These are phyloP conservation scores for Micromonas pusilla DNA, from an alignment of 139 green algal species.

Conservation along the genomic window DNA sequence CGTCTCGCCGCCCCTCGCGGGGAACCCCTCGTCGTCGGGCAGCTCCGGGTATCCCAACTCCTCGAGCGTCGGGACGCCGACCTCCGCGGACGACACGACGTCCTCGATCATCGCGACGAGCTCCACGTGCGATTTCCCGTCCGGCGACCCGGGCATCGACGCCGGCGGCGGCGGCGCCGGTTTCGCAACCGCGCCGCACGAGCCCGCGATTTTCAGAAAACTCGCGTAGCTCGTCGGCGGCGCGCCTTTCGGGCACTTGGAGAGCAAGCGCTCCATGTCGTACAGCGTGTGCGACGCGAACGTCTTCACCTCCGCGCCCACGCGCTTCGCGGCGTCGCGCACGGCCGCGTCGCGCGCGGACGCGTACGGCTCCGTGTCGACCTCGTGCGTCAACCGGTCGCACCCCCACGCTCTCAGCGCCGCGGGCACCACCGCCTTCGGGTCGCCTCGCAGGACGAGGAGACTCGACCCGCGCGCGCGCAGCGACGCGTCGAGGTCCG, in stretches of 20 bases:
- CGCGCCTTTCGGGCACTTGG: neutral
- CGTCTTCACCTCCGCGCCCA: constrained; percentile 51
- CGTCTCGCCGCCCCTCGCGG: constrained; percentile 62
- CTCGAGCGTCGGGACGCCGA: constrained; percentile 26
- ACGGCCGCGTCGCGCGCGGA: constrained; percentile 29
- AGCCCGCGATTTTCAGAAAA: constrained; percentile 65
- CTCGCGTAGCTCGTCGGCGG: constrained; percentile 38
- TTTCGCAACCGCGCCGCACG: constrained; percentile 41
- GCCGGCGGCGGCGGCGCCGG: constrained; percentile 9
- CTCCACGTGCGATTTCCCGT: constrained; percentile 1
- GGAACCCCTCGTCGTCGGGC: constrained; percentile 8
- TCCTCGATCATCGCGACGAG: neutral
- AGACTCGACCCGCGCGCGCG: constrained; percentile 49
- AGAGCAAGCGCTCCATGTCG: constrained; percentile 26
- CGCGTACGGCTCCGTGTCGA: constrained; percentile 82
- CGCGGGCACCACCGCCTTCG: constrained; percentile 57
- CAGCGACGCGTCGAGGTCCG: constrained; percentile 63
- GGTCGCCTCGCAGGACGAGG: constrained; percentile 65
- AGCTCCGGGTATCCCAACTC: constrained; percentile 19
- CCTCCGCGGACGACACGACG: neutral
- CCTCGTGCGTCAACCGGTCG: constrained; percentile 66
- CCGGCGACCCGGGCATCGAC: neutral
- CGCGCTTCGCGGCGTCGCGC: constrained; percentile 28
- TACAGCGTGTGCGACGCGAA: constrained; percentile 77
- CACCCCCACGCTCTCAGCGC: constrained; percentile 46